A percentile compares a stretch with the other conserved stretches of the same genome.
Conservation (phyloP, 306 rosid genomes). For the Medicago ruthenica region DNA sequence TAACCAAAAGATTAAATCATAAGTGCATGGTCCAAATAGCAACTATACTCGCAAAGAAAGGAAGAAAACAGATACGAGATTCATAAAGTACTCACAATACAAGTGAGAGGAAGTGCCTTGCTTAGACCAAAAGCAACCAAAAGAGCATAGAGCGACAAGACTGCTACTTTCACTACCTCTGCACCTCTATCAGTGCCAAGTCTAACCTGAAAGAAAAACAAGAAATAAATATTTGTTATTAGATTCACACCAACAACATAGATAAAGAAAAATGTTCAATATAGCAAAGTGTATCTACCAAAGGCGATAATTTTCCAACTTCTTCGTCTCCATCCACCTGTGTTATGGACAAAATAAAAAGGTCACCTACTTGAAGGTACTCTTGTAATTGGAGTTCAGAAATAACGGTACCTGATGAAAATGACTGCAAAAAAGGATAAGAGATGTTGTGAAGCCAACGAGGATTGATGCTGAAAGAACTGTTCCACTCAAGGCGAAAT, state of each 20-base stretch:
- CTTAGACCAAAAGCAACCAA: slow-evolving; percentile 63
- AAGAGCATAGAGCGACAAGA: slow-evolving; percentile 61
- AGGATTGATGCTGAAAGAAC: slow-evolving; percentile 80
- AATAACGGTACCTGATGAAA: slow-evolving; percentile 74
- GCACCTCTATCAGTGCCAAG: slow-evolving; percentile 76
- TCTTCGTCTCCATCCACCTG: slow-evolving; percentile 80
- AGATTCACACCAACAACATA: slow-evolving; percentile 20
- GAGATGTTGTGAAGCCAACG: slow-evolving; percentile 82
- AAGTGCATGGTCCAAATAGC: slow-evolving; percentile 15
- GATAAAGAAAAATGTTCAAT: slow-evolving; percentile 15
- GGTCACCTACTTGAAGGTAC: slow-evolving; percentile 38
- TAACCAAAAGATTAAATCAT: slow-evolving; percentile 15
- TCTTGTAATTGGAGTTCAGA: slow-evolving; percentile 20
- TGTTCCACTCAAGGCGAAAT: slow-evolving; percentile 59
- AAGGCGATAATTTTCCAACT: slow-evolving; percentile 88
- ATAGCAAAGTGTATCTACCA: slow-evolving; percentile 56
- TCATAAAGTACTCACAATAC: slow-evolving; percentile 56
- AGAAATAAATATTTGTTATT: not conserved
- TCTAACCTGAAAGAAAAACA: slow-evolving; percentile 64
- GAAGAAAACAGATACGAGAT: slow-evolving; percentile 18
- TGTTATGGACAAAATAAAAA: slow-evolving; percentile 28
- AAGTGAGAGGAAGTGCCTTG: slow-evolving; percentile 68
- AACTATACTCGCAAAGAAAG: slow-evolving; percentile 3
- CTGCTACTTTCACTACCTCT: slow-evolving; percentile 59
- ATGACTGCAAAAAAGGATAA: slow-evolving; percentile 92